phyloP scores from a whole-genome alignment of 2,329 filamentous ascomycete species.

The Aspergillus fischeri region DNA sequence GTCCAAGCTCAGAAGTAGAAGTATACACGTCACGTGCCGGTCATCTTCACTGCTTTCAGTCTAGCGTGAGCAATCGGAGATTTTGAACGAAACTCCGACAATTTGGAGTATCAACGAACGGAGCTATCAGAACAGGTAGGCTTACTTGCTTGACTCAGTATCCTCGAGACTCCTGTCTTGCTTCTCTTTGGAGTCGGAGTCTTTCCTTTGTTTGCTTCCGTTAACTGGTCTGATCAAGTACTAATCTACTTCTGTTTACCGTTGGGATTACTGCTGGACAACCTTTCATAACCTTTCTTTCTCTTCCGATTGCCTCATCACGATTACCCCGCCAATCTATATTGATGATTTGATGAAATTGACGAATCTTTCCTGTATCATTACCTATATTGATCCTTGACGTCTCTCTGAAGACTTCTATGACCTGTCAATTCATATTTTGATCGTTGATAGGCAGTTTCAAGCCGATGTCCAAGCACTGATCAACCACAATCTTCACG shows the following conservation, averaged over 20 bases:
- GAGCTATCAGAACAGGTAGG: conserved; percentile 9
- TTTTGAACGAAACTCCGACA: conserved; percentile 14
- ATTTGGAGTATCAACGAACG: conserved; percentile 15
- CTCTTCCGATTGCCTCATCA: conserved; percentile 11
- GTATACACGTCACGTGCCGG: conserved; percentile 17
- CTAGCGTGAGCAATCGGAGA: conserved; percentile 15
- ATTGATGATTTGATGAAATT: conserved; percentile 40
- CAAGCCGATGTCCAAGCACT: neutral
- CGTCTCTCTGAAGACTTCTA: conserved; percentile 11
- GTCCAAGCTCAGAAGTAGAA: neutral
- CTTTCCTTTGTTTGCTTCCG: neutral
- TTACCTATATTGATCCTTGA: conserved; percentile 18
- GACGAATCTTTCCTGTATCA: conserved; percentile 37
- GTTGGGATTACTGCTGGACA: conserved; percentile 9
- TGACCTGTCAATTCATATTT: conserved; percentile 8
- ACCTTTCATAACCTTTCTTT: conserved; percentile 1
- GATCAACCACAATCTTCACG: conserved; percentile 7
- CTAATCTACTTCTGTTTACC: neutral
- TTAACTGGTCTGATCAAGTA: neutral
- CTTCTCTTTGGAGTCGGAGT: conserved; percentile 1
- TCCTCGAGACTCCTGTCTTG: conserved; percentile 2
- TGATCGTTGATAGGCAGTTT: conserved; percentile 3
- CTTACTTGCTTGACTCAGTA: conserved; percentile 7
- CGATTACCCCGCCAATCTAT: conserved; percentile 17
- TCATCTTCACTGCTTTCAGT: conserved; percentile 10